Evolutionary conservation across 2,329 filamentous ascomycete genomes (phyloP).

Genomic region (Apiospora aurea): DNA sequence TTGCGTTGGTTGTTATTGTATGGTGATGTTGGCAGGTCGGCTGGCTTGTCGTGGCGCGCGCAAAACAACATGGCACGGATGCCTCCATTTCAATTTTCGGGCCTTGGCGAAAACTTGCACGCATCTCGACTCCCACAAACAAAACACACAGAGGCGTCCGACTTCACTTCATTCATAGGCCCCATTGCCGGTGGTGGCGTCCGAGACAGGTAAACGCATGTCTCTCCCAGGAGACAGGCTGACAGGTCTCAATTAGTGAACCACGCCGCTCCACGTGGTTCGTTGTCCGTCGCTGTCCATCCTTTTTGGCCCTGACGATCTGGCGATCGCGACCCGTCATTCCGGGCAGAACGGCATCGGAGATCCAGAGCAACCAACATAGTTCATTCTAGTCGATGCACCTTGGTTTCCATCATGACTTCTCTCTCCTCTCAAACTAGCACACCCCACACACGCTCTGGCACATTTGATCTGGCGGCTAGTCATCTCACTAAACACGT

Average conservation of each 20-base stretch:
- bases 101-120: background rate
- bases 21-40: background rate
- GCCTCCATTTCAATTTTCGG: background rate
- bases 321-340: background rate
- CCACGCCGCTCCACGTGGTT: background rate
- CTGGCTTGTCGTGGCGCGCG: background rate
- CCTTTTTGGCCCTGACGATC: slow-evolving; percentile 8
- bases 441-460: background rate
- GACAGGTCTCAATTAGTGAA: background rate
- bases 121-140: no score
- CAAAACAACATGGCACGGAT: background rate
- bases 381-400: background rate
- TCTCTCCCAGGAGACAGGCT: background rate
- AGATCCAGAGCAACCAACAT: no score
- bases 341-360: background rate
- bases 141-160: no score
- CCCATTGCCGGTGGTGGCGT: background rate
- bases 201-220: background rate
- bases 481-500: background rate
- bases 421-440: background rate
- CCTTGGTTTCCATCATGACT: background rate
- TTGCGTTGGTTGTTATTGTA: background rate
- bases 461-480: background rate
- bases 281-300: background rate
- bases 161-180: background rate